Conservation (phyloP, 345 rosid species). For the Garcia nutans region DNA sequence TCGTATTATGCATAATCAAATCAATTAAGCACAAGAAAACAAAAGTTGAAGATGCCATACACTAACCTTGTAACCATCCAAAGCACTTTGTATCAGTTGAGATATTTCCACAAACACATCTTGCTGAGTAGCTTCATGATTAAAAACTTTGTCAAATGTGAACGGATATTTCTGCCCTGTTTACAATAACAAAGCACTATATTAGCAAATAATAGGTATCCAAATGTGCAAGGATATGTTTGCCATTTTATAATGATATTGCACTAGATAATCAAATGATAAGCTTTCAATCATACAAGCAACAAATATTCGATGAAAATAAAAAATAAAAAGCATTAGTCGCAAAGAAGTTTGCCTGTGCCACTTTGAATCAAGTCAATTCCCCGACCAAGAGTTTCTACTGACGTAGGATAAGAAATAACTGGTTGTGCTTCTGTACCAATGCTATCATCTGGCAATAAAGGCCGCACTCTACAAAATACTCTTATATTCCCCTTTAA, state of each 20-base stretch:
- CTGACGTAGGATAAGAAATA: constrained; percentile 64
- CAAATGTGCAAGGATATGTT: constrained; percentile 80
- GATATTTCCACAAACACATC: constrained; percentile 90
- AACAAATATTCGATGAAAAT: not conserved
- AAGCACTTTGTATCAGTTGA: constrained; percentile 91
- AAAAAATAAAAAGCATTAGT: not conserved
- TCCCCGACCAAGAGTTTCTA: constrained; percentile 74
- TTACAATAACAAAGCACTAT: constrained; percentile 13
- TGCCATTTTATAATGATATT: constrained; percentile 47
- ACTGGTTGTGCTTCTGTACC: constrained; percentile 46
- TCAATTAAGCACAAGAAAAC: not conserved
- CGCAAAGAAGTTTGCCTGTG: constrained; percentile 19
- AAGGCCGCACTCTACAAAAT: constrained; percentile 89
- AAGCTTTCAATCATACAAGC: not conserved
- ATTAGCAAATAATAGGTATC: not conserved
- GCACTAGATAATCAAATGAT: constrained; percentile 6
- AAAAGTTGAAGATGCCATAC: not conserved
- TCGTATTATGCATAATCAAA: not conserved
- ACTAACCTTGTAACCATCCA: constrained; percentile 91
- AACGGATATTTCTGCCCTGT: constrained; percentile 80
- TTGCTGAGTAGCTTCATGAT: constrained; percentile 78
- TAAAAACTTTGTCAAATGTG: constrained; percentile 89
- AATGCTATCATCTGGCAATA: constrained; percentile 69
- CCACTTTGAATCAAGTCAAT: constrained; percentile 80
- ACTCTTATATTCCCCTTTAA: constrained; percentile 97